A percentile compares a stretch with the other conserved stretches of the same genome.
phyloP scores from a whole-genome alignment of 208 protist genomes.

The Crithidia brevicula region DNA sequence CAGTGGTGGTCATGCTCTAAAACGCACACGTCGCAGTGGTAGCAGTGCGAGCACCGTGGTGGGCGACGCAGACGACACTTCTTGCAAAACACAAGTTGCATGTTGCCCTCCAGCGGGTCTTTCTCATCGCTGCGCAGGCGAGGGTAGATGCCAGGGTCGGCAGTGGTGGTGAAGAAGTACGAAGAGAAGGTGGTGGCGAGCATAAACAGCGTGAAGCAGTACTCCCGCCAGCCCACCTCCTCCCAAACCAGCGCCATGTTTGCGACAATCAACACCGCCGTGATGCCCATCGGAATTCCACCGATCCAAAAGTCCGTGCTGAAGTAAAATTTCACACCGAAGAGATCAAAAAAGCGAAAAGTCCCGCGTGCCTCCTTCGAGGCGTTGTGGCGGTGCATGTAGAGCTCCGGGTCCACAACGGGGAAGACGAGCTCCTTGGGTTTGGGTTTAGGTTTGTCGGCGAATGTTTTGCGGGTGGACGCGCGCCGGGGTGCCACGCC shows the following conservation, averaged over 20 bases:
- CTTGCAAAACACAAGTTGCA: slow-evolving; percentile 61
- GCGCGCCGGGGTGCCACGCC: background rate
- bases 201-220: slow-evolving; percentile 40
- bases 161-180: slow-evolving; percentile 57
- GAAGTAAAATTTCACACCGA: slow-evolving; percentile 43
- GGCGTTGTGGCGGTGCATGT: slow-evolving; percentile 46
- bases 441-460: slow-evolving; percentile 16
- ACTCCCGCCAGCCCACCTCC: slow-evolving; percentile 42
- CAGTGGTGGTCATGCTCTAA: slow-evolving; percentile 91
- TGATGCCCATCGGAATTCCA: slow-evolving; percentile 47
- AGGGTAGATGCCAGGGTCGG: slow-evolving; percentile 84
- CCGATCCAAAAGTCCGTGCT: slow-evolving; percentile 42
- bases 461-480: background rate
- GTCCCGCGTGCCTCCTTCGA: slow-evolving; percentile 45
- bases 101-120: slow-evolving; percentile 61
- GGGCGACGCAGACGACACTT: slow-evolving; percentile 71
- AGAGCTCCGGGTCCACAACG: slow-evolving; percentile 27
- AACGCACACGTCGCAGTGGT: slow-evolving; percentile 85
- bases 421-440: slow-evolving; percentile 20
- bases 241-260: slow-evolving; percentile 64
- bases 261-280: slow-evolving; percentile 43
- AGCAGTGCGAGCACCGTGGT: slow-evolving; percentile 88
- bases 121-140: slow-evolving; percentile 57
- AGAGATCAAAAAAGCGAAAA: slow-evolving; percentile 18
- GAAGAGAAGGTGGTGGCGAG: slow-evolving; percentile 46